Percentiles rank a stretch among this genome's conserved stretches.
phyloP scores from a whole-genome alignment of 495 filamentous ascomycete species.

The Choiromyces venosus region DNA sequence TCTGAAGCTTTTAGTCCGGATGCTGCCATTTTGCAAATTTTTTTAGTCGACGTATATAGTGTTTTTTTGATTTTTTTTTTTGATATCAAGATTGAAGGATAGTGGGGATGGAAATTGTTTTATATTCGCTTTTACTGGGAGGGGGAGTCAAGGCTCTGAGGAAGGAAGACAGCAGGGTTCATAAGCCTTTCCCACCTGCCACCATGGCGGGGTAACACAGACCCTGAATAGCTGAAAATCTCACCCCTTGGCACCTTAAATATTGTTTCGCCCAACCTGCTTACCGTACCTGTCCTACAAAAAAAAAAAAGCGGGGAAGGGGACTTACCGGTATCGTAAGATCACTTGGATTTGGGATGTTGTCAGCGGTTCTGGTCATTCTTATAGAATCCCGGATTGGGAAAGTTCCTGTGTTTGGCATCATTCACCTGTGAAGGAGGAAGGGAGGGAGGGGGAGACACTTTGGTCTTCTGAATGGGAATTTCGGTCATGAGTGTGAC shows the following conservation, averaged over 20 bases:
- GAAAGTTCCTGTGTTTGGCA: not conserved
- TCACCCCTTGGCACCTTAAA: no score
- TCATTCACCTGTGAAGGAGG: not conserved
- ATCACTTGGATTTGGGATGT: not conserved
- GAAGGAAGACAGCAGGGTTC: not conserved
- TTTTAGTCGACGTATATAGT: not conserved
- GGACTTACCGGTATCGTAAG: not conserved
- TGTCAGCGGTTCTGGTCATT: not conserved
- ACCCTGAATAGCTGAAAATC: no score
- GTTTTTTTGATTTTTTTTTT: not conserved
- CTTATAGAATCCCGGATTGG: not conserved
- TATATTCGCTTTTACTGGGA: not conserved
- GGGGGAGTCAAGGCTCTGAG: not conserved
- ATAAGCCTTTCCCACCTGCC: not conserved
- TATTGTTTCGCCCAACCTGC: no score
- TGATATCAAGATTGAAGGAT: not conserved
- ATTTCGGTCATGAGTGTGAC: not conserved
- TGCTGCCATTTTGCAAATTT: slow-evolving; percentile 12
- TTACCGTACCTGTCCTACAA: no score
- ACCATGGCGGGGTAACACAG: not conserved
- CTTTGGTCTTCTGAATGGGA: not conserved
- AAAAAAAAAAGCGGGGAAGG: not conserved
- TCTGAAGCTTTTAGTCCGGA: slow-evolving; percentile 23
- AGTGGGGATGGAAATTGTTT: not conserved
- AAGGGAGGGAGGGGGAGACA: not conserved